A percentile compares a stretch with the other conserved stretches of the same genome.
phyloP scores from a whole-genome alignment of 768 basidiomycete genomes.

The Leccinum olivaceopallidum region DNA sequence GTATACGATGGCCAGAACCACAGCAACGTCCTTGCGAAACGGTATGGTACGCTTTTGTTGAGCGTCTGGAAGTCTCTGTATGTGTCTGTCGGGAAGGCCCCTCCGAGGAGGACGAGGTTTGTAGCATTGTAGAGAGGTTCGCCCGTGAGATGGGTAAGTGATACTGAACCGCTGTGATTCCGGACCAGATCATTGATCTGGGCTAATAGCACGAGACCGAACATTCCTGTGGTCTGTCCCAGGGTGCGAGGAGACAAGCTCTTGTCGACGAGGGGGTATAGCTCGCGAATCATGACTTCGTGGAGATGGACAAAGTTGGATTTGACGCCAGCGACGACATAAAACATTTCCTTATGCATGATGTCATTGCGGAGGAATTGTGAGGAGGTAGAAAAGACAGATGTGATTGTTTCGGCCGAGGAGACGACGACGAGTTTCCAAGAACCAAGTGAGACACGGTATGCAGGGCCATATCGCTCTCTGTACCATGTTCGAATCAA shows the following conservation, averaged over 20 bases:
- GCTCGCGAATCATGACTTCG: conserved; percentile 17
- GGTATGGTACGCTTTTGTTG: conserved; percentile 20
- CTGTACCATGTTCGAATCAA: conserved; percentile 13
- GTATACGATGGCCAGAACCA: conserved; percentile 15
- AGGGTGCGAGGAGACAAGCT: conserved; percentile 15
- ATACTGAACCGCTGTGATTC: conserved; percentile 3
- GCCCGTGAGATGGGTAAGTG: conserved; percentile 18
- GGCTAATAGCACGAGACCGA: conserved; percentile 15
- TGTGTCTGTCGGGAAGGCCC: conserved; percentile 18
- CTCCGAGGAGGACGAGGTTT: conserved; percentile 23
- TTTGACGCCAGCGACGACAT: conserved; percentile 14
- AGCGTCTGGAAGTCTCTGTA: conserved; percentile 24
- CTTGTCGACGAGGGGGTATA: conserved; percentile 26
- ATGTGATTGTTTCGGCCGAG: conserved; percentile 14
- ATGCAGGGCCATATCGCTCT: conserved; percentile 15
- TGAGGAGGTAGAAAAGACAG: conserved; percentile 5
- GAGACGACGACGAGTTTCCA: conserved; percentile 19
- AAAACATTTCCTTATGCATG: conserved; percentile 13
- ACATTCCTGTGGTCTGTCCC: conserved; percentile 9
- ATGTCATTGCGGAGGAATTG: conserved; percentile 14
- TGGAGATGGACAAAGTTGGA: conserved; percentile 10
- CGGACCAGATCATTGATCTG: conserved; percentile 11
- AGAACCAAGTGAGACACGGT: conserved; percentile 20
- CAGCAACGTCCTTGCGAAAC: conserved; percentile 15
- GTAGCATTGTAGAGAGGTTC: conserved; percentile 19